Evolutionary conservation across 805 yeast genomes (phyloP).

Genomic region (Wickerhamomyces hampshirensis): DNA sequence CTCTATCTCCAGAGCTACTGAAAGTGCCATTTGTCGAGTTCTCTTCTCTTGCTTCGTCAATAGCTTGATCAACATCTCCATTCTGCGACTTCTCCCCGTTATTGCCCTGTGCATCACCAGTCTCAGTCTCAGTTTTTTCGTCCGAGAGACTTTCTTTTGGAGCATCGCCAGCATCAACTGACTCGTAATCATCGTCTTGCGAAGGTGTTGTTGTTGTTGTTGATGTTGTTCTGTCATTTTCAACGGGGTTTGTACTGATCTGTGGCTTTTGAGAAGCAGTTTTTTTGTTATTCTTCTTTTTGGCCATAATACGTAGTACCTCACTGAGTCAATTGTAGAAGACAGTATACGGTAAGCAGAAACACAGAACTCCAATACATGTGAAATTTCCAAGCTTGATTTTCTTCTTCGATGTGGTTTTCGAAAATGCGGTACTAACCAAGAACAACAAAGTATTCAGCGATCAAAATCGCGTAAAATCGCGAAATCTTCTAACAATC

Average conservation of each 20-base stretch:
- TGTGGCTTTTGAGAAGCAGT: background rate
- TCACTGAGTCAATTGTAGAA: too few relatives aligned
- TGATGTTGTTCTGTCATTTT: conserved; percentile 5
- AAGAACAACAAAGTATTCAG: too few relatives aligned
- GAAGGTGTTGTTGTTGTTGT: conserved; percentile 1
- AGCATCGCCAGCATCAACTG: conserved; percentile 6
- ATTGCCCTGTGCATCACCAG: background rate
- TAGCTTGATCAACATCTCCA: conserved; percentile 5
- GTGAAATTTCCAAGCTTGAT: too few relatives aligned
- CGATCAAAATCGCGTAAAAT: too few relatives aligned
- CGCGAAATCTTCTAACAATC: too few relatives aligned
- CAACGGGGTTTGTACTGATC: conserved; percentile 1
- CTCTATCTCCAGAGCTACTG: conserved; percentile 7
- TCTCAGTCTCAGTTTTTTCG: conserved; percentile 2
- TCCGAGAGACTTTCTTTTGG: conserved; percentile 3
- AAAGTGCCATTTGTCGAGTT: conserved; percentile 7
- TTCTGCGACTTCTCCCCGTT: conserved; percentile 5
- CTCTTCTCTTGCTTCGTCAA: conserved; percentile 5
- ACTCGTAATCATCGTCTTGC: conserved; percentile 1
- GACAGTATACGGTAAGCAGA: too few relatives aligned
- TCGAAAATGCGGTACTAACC: too few relatives aligned
- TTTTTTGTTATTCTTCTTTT: conserved; percentile 18
- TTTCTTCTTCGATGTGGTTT: too few relatives aligned
- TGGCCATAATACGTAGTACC: too few relatives aligned
- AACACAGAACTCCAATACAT: too few relatives aligned